Evolutionary conservation across 2,329 filamentous ascomycete species (phyloP), one percentile per base, ranked within the genome.

Genomic region (Aspergillus tamarii): DNA sequence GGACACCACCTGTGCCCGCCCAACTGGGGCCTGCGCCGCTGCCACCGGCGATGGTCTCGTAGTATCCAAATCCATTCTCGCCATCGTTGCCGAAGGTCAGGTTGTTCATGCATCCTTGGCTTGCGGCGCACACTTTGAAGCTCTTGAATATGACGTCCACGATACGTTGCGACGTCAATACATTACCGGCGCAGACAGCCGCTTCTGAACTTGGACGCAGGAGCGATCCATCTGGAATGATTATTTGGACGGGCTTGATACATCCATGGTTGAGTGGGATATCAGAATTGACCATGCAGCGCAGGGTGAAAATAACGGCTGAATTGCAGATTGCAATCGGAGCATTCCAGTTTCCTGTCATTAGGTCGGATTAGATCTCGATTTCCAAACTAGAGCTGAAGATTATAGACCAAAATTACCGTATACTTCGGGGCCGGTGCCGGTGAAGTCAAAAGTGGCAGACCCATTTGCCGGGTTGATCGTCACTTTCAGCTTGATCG

Each of bases 251-350:
- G 0, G 91, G 91, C 59, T 86, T 87, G 2, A 94, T 81, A 70
- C 91, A 94, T 65, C 92, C 91, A 79, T 94, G 91, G 78, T 94
- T 94, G 6, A 94, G 84, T 0, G 91, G 92, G 10, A 94, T 94
- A 65, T 93, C 90, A 69, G 90, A 87, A 7, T 84, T 88, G 66
- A 94, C 91, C 21, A 95, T 82, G 70, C 88, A 91, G 61, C 91
- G 88, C 9, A 94, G 83, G 69, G 89, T 91, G 82, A 94, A 94
- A 71, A 94, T 93, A 70, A 94, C 92, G 56, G 91, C 91, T 48
- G 87, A 90, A 77, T 90, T 91, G 0, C 90, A 92, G 50, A 94
- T 89, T 4, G 91, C 91, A 77, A 91, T 85, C 0, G 91, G 91
- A 0, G 91, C 91, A 73, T 94, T 93, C 72, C 88, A 88, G 70